Evolutionary conservation across 352 stramenopile species (phyloP).

Genomic region (Phytophthora aleatoria): DNA sequence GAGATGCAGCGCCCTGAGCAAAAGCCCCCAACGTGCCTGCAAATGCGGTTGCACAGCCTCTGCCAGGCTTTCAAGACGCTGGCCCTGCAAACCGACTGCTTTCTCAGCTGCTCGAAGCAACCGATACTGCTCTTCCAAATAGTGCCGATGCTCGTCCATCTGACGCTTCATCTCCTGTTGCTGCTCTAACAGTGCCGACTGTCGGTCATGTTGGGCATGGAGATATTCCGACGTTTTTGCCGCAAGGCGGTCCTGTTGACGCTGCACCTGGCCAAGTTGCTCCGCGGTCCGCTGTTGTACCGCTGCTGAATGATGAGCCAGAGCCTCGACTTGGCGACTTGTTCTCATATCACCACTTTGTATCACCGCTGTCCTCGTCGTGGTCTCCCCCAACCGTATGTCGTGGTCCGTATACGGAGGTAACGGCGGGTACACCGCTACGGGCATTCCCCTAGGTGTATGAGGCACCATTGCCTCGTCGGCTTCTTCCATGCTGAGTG

Average conservation of each 20-base stretch:
- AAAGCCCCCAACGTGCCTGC: neutral
- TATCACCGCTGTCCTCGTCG: neutral
- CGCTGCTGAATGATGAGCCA: conserved; percentile 14
- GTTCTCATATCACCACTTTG: neutral
- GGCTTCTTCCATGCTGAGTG: conserved; percentile 3
- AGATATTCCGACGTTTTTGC: conserved; percentile 11
- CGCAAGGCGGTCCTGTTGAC: neutral
- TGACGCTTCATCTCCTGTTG: neutral
- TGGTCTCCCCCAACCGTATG: neutral
- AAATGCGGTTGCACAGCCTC: neutral
- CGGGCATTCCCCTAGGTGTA: neutral
- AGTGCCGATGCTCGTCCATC: neutral
- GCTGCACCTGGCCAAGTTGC: conserved; percentile 8
- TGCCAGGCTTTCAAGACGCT: conserved; percentile 6
- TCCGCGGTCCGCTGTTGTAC: conserved; percentile 11
- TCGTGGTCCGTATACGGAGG: neutral
- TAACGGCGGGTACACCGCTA: neutral
- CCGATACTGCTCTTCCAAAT: neutral
- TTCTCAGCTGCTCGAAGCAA: neutral
- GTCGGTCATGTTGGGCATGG: conserved; percentile 8
- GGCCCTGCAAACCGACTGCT: neutral
- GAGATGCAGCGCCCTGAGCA: neutral
- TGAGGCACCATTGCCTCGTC: conserved; percentile 3
- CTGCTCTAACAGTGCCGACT: conserved; percentile 1
- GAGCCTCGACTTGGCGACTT: conserved; percentile 14